Conservation (phyloP, 345 rosid genomes). For the Passiflora organensis region DNA sequence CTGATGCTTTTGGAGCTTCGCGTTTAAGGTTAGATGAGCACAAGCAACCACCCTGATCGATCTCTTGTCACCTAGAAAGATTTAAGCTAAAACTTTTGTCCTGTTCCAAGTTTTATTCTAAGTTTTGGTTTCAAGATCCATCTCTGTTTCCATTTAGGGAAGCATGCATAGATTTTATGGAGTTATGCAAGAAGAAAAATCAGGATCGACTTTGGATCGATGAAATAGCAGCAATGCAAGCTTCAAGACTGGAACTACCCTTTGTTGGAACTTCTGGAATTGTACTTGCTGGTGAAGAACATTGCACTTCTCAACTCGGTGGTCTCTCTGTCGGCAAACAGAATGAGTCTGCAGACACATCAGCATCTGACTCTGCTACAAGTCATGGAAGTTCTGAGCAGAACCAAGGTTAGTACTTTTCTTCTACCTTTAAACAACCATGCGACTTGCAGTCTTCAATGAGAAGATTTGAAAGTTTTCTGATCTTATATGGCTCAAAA, state of each 20-base stretch:
- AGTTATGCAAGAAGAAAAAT: constrained; percentile 91
- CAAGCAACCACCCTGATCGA: background rate
- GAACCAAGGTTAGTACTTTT: constrained; percentile 39
- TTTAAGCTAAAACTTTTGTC: background rate
- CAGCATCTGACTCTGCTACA: constrained; percentile 27
- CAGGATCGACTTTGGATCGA: constrained; percentile 93
- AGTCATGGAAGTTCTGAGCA: constrained; percentile 54
- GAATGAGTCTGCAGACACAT: constrained; percentile 43
- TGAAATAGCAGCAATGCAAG: constrained; percentile 91
- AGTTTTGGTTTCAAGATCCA: background rate
- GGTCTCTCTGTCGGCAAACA: constrained; percentile 29
- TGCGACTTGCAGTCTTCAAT: background rate
- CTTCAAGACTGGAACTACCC: constrained; percentile 70
- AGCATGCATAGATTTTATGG: constrained; percentile 84
- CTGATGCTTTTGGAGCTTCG: constrained; percentile 89
- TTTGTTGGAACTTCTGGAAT: constrained; percentile 77
- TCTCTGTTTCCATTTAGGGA: constrained; percentile 43
- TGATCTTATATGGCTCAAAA: constrained; percentile 2
- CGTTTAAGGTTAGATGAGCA: constrained; percentile 59
- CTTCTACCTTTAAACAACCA: constrained; percentile 7
- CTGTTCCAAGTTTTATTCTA: no score
- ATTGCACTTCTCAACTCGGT: constrained; percentile 35
- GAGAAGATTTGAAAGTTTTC: background rate
- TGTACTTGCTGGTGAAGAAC: constrained; percentile 68
- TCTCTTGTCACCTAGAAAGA: no score